Base-by-base conservation (phyloP, 78 protist species). In the Pigoraptor vietnamica region DNA sequence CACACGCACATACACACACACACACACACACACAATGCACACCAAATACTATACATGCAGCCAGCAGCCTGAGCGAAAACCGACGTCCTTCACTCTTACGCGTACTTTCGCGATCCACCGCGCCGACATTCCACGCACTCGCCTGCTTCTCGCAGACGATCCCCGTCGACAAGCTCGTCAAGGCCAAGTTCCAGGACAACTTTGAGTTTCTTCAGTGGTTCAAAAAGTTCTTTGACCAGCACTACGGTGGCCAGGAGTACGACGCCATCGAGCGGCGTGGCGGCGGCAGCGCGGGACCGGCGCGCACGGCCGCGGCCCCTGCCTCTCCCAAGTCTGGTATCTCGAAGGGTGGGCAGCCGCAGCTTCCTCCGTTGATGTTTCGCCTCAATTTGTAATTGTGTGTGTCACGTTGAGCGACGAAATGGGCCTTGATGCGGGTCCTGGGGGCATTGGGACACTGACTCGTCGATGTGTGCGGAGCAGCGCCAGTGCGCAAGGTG, bases 171-270 rank as follows among this genome's bases (percentile, higher is more conserved):
- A 88, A 93, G 39, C 87, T 98, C 29, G 91, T 94, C 35, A 96
- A 97, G 88, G 96, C 96, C 48, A 94, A 94, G 35, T 96, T 93
- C 91, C 98, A 97, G 93, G 98, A 96, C 82, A 97, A 97, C 92
- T 94, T 98, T 6, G 99, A 98, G 37, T 97, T 98, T 91, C 86
- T 93, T 32, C 99, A 98, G 90, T 98, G 99, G 99, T 83, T 98
- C 88, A 96, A 97, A 88, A 82, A 93, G 89, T 86, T 86, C 48
- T 86, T 86, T 36, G 89, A 86, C 35, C 37, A 24, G 23, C 21
- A 86, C 89, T 37, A 37, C 32, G 89, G 48, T 48, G 89, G 89
- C 34, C 55, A 24, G 37, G 89, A 86, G 37, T 86, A 86, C 48
- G 29, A 86, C 32, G 33, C 89, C 33, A 48, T 23, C n/a, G 89